Base-by-base conservation (phyloP, 78 protist genomes). In the Capsaspora owczarzaki region DNA sequence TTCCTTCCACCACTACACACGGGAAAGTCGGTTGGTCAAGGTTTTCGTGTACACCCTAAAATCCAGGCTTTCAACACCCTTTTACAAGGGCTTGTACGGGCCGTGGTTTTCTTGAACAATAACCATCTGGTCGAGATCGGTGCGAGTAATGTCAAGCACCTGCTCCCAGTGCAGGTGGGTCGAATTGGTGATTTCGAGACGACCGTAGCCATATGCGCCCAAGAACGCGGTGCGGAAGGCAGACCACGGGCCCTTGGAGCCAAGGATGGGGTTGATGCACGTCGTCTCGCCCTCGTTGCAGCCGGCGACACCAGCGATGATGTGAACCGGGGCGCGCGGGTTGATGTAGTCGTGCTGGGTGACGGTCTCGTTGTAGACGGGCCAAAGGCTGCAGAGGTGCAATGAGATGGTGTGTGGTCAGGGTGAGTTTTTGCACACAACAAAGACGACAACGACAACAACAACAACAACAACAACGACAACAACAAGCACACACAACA, bases 291-390 rank as follows among this genome's bases (percentile, higher is more conserved):
- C 56, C 56, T 49, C 56, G 10, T 49, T 10, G 72, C 72, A 63
- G 19, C 72, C 72, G 38, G 72, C 72, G 41, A 41, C 35, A 4
- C 72, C 72, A 29, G 72, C 41, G 72, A 63, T 41, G 33, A 63
- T 63, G 72, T 63, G 72, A 41, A 63, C 23, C 42, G 72, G 72
- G 2, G 72, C 72, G 33, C 4, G 6, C 35, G 72, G 72, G 41
- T 63, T 63, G 25, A 35, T 25, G 72, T 63, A 63, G 43, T 35
- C 33, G 72, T 16, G 42, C 25, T 63, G 8, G 72, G 33, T 25
- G 72, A 12, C 72, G 33, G 72, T 63, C 42, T 14, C 43, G 72
- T 63, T 63, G 72, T 63, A 35, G 20, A 63, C 72, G 42, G 72
- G 72, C 72, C 72, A 63, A 20, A 35, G 35, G 72, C 72, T n/a